Evolutionary conservation across 495 filamentous ascomycete genomes (phyloP).

Genomic region (Neurospora sp.): DNA sequence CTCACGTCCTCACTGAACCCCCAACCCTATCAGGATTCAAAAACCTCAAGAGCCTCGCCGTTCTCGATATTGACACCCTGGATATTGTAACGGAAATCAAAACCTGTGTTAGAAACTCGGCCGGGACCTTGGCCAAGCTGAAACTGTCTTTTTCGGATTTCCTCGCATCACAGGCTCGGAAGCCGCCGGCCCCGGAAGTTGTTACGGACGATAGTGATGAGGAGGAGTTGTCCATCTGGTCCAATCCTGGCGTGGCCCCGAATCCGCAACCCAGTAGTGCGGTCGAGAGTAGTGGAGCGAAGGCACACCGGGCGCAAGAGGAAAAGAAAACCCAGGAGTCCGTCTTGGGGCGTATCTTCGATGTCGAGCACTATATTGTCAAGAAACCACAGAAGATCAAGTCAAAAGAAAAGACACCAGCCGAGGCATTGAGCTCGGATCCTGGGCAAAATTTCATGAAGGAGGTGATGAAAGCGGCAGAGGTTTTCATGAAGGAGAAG

Average conservation of each 20-base stretch:
- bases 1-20: slow-evolving; percentile 16
- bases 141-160: slow-evolving; percentile 48
- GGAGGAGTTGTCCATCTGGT: background rate
- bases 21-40: slow-evolving; percentile 48
- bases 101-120: slow-evolving; percentile 40
- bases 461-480: slow-evolving; percentile 28
- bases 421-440: slow-evolving; percentile 13
- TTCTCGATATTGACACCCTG: slow-evolving; percentile 48
- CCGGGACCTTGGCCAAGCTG: slow-evolving; percentile 39
- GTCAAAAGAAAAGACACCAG: slow-evolving; percentile 19
- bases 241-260: background rate
- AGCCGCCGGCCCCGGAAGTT: slow-evolving; percentile 30
- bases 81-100: slow-evolving; percentile 46
- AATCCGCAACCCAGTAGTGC: background rate
- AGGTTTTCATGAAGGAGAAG: slow-evolving; percentile 23
- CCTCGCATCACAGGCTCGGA: slow-evolving; percentile 41
- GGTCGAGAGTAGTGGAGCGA: slow-evolving; percentile 23
- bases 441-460: slow-evolving; percentile 30
- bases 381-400: slow-evolving; percentile 16
- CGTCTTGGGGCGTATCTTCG: slow-evolving; percentile 45
- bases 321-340: slow-evolving; percentile 44
- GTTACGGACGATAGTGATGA: slow-evolving; percentile 32
- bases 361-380: slow-evolving; percentile 27
- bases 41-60: slow-evolving; percentile 39
- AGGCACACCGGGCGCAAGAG: slow-evolving; percentile 32